phyloP scores from a whole-genome alignment of 2,329 filamentous ascomycete species.

The Trichophaea hybrida region DNA sequence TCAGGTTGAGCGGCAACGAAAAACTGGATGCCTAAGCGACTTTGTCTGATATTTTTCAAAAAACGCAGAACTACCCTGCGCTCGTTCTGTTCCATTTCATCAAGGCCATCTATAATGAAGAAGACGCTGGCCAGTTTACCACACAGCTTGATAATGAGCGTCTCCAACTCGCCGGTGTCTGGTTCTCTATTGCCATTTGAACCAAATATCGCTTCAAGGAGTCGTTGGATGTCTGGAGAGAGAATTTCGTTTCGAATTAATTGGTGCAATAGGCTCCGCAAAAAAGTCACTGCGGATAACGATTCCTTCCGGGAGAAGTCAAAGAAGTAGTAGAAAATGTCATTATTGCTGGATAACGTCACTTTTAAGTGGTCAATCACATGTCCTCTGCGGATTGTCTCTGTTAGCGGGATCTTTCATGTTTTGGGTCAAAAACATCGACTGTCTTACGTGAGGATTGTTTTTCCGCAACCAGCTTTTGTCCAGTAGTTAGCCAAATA shows the following conservation, averaged over 20 bases:
- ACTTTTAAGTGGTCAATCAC: slow-evolving; percentile 9
- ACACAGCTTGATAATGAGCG: slow-evolving; percentile 5
- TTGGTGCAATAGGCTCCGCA: slow-evolving; percentile 19
- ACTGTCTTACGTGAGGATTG: slow-evolving; percentile 9
- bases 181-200: slow-evolving; percentile 8
- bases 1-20: slow-evolving; percentile 29
- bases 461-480: slow-evolving; percentile 24
- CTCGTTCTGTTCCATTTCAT: slow-evolving; percentile 16
- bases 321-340: slow-evolving; percentile 22
- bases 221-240: not conserved
- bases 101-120: slow-evolving; percentile 22
- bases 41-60: not conserved
- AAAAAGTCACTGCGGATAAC: slow-evolving; percentile 4
- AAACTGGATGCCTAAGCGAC: slow-evolving; percentile 18
- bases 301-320: slow-evolving; percentile 13
- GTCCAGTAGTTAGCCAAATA: not conserved
- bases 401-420: not conserved
- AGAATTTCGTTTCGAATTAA: slow-evolving; percentile 5
- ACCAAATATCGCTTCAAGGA: slow-evolving; percentile 9
- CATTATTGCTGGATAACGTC: slow-evolving; percentile 1
- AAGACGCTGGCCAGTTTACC: not conserved
- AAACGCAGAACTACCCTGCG: slow-evolving; percentile 6
- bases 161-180: slow-evolving; percentile 5
- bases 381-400: not conserved
- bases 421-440: not conserved